These are phyloP conservation scores for Exsudoporus frostii DNA, from an alignment of 768 basidiomycete species.

Conservation along the genomic window DNA sequence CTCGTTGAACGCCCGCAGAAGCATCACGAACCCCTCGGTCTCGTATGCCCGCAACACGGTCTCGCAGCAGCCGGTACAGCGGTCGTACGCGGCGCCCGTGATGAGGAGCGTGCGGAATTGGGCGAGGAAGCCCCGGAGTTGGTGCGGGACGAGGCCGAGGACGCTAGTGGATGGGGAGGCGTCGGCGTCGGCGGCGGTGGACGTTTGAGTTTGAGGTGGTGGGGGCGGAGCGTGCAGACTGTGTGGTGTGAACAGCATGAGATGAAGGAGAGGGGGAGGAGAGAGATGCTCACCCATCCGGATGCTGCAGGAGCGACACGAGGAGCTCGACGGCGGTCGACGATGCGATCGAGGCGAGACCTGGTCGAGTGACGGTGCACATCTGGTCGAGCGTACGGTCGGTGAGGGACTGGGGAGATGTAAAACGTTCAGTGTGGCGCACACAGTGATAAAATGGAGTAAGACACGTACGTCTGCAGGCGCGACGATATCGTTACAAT, in stretches of 20 bases:
- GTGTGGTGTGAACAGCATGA: background rate
- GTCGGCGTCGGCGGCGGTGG: constrained; percentile 9
- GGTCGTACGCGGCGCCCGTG: constrained; percentile 79
- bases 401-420: constrained; percentile 50
- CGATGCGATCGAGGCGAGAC: constrained; percentile 88
- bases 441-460: background rate
- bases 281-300: constrained; percentile 58
- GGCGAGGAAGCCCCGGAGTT: constrained; percentile 85
- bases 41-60: constrained; percentile 80
- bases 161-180: constrained; percentile 42
- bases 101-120: constrained; percentile 85
- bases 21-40: constrained; percentile 72
- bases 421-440: background rate
- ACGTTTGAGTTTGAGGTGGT: constrained; percentile 36
- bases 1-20: constrained; percentile 82
- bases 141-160: constrained; percentile 89
- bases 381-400: constrained; percentile 97
- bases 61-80: constrained; percentile 90
- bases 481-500: constrained; percentile 97
- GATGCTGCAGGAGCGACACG: constrained; percentile 85
- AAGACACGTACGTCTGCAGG: constrained; percentile 74
- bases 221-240: constrained; percentile 72
- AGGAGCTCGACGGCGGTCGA: constrained; percentile 92
- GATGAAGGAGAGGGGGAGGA: too few relatives aligned
- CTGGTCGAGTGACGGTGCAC: constrained; percentile 98